These are phyloP conservation scores for Scenedesmus sp. DNA, from an alignment of 163 green algal species.

Conservation along the genomic window DNA sequence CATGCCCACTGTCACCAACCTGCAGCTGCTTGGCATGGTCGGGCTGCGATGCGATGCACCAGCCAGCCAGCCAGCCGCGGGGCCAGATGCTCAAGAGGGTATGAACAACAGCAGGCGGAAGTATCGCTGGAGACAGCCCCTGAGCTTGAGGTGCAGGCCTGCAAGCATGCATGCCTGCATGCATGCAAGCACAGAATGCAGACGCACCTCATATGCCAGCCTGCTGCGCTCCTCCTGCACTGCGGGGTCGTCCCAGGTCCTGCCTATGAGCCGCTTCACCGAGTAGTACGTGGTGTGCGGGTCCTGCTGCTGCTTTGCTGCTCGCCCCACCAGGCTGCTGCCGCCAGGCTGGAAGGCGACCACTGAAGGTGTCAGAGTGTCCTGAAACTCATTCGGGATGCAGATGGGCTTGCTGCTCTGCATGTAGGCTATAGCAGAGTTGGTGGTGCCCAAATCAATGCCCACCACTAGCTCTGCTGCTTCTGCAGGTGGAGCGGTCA, in stretches of 20 bases:
- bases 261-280: conserved; percentile 88
- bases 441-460: conserved; percentile 97
- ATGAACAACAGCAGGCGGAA: not conserved
- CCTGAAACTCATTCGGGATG: conserved; percentile 71
- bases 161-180: not conserved
- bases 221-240: conserved; percentile 66
- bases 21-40: not conserved
- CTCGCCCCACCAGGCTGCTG: conserved; percentile 73
- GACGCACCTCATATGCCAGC: conserved; percentile 65
- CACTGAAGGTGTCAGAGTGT: conserved; percentile 77
- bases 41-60: no score
- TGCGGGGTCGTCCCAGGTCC: conserved; percentile 62
- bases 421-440: conserved; percentile 88
- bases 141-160: not conserved
- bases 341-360: conserved; percentile 69
- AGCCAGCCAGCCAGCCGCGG: not conserved
- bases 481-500: conserved; percentile 10
- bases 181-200: not conserved
- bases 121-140: not conserved
- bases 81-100: not conserved
- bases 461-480: conserved; percentile 76
- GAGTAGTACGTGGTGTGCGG: conserved; percentile 83
- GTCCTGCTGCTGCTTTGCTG: conserved; percentile 69
- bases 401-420: conserved; percentile 71
- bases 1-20: no score